Percentiles rank a stretch among this genome's conserved stretches.
phyloP scores from a whole-genome alignment of 2,329 filamentous ascomycete genomes.

The Aspergillus latus region DNA sequence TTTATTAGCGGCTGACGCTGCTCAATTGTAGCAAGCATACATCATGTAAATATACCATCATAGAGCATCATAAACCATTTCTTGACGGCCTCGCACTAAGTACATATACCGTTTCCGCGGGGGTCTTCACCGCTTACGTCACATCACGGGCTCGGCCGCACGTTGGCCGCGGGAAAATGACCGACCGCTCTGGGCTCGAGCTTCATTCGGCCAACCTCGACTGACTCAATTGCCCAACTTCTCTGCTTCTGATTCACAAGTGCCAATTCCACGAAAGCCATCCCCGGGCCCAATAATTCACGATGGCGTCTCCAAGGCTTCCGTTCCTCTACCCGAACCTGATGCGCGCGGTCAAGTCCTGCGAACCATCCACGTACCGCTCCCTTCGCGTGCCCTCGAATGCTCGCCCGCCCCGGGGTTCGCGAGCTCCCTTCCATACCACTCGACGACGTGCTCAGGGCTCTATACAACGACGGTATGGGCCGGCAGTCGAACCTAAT shows the following conservation, averaged over 20 bases:
- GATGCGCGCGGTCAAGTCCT: slow-evolving; percentile 57
- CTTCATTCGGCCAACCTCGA: slow-evolving; percentile 11
- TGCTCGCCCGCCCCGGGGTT: slow-evolving; percentile 19
- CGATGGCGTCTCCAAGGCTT: slow-evolving; percentile 63
- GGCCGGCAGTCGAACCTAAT: slow-evolving; percentile 45
- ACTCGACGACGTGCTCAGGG: slow-evolving; percentile 37
- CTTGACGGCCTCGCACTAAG: background rate
- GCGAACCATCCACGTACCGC: slow-evolving; percentile 45
- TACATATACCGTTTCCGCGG: slow-evolving; percentile 18
- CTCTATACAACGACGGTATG: slow-evolving; percentile 47
- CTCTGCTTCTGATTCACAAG: slow-evolving; percentile 1
- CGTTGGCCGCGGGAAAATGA: slow-evolving; percentile 28
- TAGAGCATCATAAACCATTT: background rate
- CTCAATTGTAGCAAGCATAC: background rate
- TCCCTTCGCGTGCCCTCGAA: slow-evolving; percentile 40
- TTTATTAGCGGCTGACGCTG: slow-evolving; percentile 54
- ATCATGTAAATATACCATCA: slow-evolving; percentile 9
- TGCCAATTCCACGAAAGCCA: background rate
- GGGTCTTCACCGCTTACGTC: slow-evolving; percentile 29
- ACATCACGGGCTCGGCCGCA: slow-evolving; percentile 24
- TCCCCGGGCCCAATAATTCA: slow-evolving; percentile 8
- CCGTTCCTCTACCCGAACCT: slow-evolving; percentile 69
- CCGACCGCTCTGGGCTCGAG: background rate
- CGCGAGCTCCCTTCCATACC: slow-evolving; percentile 38
- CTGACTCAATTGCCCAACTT: background rate